Base-by-base conservation (phyloP, 2,329 filamentous ascomycete species). In the Botryotinia convoluta region DNA sequence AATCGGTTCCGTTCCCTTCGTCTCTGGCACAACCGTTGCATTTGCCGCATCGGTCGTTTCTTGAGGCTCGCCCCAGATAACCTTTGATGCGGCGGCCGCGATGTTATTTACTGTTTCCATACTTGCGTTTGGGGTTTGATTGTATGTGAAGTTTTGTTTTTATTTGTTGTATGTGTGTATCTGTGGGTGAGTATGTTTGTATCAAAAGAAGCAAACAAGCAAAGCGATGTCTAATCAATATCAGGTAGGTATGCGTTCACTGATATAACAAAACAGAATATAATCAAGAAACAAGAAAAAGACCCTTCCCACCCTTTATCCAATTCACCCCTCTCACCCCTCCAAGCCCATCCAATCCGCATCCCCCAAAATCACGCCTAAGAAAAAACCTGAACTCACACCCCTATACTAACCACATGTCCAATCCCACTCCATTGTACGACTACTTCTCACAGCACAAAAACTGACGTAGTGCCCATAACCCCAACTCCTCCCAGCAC, bases 71-170 rank as follows among this genome's bases (percentile, higher is more conserved):
- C 84, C 84, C 83, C 83, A 86, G 72, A 86, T 83, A 45, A 81
- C 83, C 72, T 82, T 84, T 69, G 81, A 82, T 59, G 83, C 84
- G 9, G 82, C 81, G 3, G 79, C 79, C 26, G 86, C 85, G 70
- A 89, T 83, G 80, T 85, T 88, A 81, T 84, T 90, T 77, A 93
- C 84, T 48, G 89, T 87, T 74, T 93, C 91, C 90, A 93, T 92
- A 63, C 29, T 79, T 62, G 35, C 35, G 51, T 51, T 37, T 63
- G n/a, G 3, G 16, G 26, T 32, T 18, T 9, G 29, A 32, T 3
- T 0, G 8, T 22, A 3, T 3, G 39, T 20, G 14, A 1, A 5
- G 3, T 26, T 6, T 62, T 18, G 22, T n/a, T 10, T n/a, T 9
- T 5, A 26, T 32, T 26, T 14, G 22, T 37, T 1, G 6, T 16